phyloP scores from a whole-genome alignment of 2,329 filamentous ascomycete species.

The Epicoccum sorghinum region DNA sequence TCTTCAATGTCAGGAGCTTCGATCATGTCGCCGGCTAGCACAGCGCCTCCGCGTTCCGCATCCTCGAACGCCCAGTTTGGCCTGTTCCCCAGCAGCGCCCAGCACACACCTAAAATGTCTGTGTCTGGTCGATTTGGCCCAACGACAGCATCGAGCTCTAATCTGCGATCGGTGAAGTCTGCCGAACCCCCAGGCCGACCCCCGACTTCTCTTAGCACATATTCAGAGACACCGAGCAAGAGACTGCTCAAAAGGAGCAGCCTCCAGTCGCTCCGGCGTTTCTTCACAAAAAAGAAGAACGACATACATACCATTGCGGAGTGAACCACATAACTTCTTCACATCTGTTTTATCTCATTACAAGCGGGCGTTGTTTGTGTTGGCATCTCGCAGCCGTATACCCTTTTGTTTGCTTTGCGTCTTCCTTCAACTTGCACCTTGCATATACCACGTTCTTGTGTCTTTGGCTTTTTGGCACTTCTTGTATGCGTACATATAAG shows the following conservation, averaged over 20 bases:
- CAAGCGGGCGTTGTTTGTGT: slow-evolving; percentile 17
- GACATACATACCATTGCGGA: slow-evolving; percentile 43
- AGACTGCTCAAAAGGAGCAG: slow-evolving; percentile 42
- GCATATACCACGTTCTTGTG: slow-evolving; percentile 12
- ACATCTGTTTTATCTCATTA: slow-evolving; percentile 22
- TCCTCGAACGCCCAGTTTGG: slow-evolving; percentile 45
- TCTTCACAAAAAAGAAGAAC: slow-evolving; percentile 46
- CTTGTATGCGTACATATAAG: slow-evolving; percentile 13
- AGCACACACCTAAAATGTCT: slow-evolving; percentile 41
- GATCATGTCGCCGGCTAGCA: slow-evolving; percentile 33
- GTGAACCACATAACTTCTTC: slow-evolving; percentile 28
- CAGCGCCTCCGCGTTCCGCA: slow-evolving; percentile 34
- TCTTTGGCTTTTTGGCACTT: slow-evolving; percentile 3
- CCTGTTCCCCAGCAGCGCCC: slow-evolving; percentile 40
- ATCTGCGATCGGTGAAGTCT: slow-evolving; percentile 17
- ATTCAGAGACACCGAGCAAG: slow-evolving; percentile 22
- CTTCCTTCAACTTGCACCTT: neutral
- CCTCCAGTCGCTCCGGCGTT: slow-evolving; percentile 43
- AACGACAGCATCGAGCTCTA: slow-evolving; percentile 31
- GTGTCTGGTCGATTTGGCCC: slow-evolving; percentile 35
- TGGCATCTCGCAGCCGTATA: slow-evolving; percentile 21
- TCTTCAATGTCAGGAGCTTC: slow-evolving; percentile 47
- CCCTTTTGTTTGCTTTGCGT: slow-evolving; percentile 18
- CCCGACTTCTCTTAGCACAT: slow-evolving; percentile 37
- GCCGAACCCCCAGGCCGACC: slow-evolving; percentile 33